Evolutionary conservation across 495 filamentous ascomycete species (phyloP), one percentile per base, ranked within the genome.

Genomic region (Hyaloscypha bicolor): DNA sequence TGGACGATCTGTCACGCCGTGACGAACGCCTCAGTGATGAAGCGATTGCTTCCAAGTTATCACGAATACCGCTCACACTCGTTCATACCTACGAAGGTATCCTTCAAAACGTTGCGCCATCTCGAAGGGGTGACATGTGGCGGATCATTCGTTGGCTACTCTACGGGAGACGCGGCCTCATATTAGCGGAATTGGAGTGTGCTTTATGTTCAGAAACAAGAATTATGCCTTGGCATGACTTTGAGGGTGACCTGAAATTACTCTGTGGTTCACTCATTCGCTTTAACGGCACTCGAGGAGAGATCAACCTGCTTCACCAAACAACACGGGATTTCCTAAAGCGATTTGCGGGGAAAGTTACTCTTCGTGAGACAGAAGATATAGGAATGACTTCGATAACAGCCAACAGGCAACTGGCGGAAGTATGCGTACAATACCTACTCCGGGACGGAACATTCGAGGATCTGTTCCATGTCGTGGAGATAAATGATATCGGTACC

Each of bases 71-170:
- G 9, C 59, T 67, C 5, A 56, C 42, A 39, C 25, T 67, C 4
- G 22, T 42, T 31, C 4, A 14, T 21, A 48, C 31, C n/a, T 67
- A 67, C 65, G 59, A 67, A 25, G 22, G 2, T 45, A 45, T 67
- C 42, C 22, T 67, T 31, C 22, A 62, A 57, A 60, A 55, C 31
- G 25, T 37, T 16, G 22, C 64, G 16, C 14, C 21, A 30, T 55
- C 59, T 9, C 42, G 57, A 9, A 19, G 48, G 16, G 22, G 37
- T 31, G 59, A 56, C 57, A 67, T 67, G 65, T 67, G 65, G 65
- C 6, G 32, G 9, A 62, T 67, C 9, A 5, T 67, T n/a, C 57
- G 57, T 4, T 67, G 59, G 19, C 3, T 67, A 58, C 39, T 62
- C 42, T 22, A 22, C 25, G 31, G 65, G 8, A 25, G 4, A 4